A percentile compares a stretch with the other conserved stretches of the same genome.
Evolutionary conservation across 108 stramenopile species (phyloP).

Genomic region (Schizochytrium sp.): DNA sequence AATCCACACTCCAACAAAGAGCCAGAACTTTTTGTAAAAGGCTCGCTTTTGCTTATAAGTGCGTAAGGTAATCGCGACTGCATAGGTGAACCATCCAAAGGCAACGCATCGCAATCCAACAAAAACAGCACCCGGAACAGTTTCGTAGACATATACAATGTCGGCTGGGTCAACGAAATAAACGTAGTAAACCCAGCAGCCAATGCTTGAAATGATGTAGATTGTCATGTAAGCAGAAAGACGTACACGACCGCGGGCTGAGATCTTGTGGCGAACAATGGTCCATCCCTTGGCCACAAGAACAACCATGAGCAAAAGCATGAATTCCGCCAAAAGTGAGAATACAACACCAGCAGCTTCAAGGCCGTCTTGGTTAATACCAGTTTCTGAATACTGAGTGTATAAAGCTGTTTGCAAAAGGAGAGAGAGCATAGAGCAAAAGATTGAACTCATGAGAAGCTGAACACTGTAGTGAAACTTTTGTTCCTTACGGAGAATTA

Average conservation of each 20-base stretch:
- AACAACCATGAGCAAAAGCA: conserved; percentile 47
- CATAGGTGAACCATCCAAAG: conserved; percentile 63
- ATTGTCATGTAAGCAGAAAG: conserved; percentile 57
- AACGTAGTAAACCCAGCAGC: not conserved
- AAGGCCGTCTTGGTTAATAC: not conserved
- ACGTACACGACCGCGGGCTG: conserved; percentile 54
- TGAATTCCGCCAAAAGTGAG: not conserved
- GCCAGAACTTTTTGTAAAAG: conserved; percentile 65
- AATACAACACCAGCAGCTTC: not conserved
- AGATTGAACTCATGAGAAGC: not conserved
- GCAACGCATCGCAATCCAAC: conserved; percentile 19
- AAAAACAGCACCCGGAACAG: conserved; percentile 59
- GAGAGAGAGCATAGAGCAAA: not conserved
- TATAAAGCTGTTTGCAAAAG: not conserved
- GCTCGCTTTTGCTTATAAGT: conserved; percentile 56
- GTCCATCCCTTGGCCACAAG: conserved; percentile 70
- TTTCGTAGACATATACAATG: conserved; percentile 28
- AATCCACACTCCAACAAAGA: conserved; percentile 59
- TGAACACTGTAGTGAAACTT: conserved; percentile 65
- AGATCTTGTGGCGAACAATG: conserved; percentile 67
- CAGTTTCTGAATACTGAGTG: not conserved
- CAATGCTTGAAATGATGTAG: conserved; percentile 21
- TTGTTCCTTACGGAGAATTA: conserved; percentile 31
- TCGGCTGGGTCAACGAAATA: conserved; percentile 38
- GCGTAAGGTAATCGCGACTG: not conserved